Conservation (phyloP, 768 basidiomycete genomes). For the Galerina marginata region DNA sequence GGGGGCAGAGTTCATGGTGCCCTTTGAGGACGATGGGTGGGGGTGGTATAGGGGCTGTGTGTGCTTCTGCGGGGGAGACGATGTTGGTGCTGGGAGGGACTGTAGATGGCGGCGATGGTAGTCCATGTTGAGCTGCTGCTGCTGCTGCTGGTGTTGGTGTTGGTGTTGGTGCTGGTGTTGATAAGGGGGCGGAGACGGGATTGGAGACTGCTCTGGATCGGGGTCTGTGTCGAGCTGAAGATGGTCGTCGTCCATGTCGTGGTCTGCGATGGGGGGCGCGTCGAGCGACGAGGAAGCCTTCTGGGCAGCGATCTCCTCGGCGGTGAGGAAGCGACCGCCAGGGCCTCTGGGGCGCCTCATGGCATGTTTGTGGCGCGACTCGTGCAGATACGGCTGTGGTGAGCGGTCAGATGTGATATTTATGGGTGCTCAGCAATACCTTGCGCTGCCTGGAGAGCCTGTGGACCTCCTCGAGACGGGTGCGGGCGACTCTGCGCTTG, state of each 20-base stretch:
- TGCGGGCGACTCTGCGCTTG: conserved; percentile 90
- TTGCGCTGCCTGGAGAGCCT: conserved; percentile 92
- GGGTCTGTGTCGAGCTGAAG: conserved; percentile 22
- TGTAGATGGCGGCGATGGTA: conserved; percentile 26
- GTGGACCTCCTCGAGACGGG: conserved; percentile 92
- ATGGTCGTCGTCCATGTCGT: conserved; percentile 47
- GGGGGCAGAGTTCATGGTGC: conserved; percentile 40
- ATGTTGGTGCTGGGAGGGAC: conserved; percentile 15
- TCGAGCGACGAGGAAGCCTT: conserved; percentile 48
- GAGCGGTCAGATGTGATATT: conserved; percentile 5
- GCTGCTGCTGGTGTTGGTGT: conserved; percentile 22
- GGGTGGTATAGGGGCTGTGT: conserved; percentile 14
- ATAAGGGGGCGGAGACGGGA: conserved; percentile 25
- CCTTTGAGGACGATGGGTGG: conserved; percentile 13
- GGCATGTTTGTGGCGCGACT: conserved; percentile 97
- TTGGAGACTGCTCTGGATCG: conserved; percentile 24
- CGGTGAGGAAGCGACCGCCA: conserved; percentile 96
- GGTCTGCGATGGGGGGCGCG: conserved; percentile 39
- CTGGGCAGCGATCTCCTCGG: conserved; percentile 91
- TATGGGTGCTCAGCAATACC: conserved; percentile 45
- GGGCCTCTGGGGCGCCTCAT: conserved; percentile 97
- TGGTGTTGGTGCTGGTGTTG: conserved; percentile 26
- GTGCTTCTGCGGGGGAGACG: conserved; percentile 19
- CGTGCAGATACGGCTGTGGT: conserved; percentile 92
- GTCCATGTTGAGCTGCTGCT: conserved; percentile 24